Base-by-base conservation (phyloP, 2,329 filamentous ascomycete species). In the Aspergillus carbonarius region DNA sequence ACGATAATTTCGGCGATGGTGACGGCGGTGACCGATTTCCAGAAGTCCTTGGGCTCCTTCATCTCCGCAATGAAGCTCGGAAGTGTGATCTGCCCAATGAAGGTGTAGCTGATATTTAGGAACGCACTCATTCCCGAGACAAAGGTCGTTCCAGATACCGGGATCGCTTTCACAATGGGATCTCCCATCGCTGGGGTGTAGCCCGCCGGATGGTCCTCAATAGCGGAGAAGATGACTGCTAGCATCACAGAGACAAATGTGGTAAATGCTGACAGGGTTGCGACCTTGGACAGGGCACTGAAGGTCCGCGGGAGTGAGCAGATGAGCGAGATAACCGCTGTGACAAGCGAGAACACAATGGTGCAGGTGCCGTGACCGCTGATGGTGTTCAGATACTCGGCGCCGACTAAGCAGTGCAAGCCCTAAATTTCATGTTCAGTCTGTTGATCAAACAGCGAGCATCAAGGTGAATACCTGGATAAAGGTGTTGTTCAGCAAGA, bases 21-120 rank as follows among this genome's bases (percentile, higher is more conserved):
- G 61, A 96, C 92, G 1, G 88, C 89, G 86, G 92, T 96, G 1
- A 97, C 84, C 2, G 93, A 91, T 77, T 97, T 97, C 67, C 92
- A 92, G 71, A 97, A 97, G 66, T 97, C 93, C 58, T 84, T 87
- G 1, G 83, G 85, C 48, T 86, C 80, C 70, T 83, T 90, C 93
- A 97, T 97, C 76, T 97, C 93, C 3, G 93, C 92, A 64, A 97
- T 97, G 79, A 97, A 97, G 66, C 90, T 93, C 0, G 93, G 93
- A 13, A 97, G 82, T 0, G 93, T 96, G 68, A 96, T 96, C 73
- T 97, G 93, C 0, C 93, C 93, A 66, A 97, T 96, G 72, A 97
- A 96, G 0, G 93, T 96, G 74, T 96, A 97, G 76, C 88, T 91
- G 71, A 97, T 97, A 76, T 97, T 97, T 73, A 97, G 83, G 76